phyloP scores from a whole-genome alignment of 768 basidiomycete genomes.

The Xanthoconium purpureum region DNA sequence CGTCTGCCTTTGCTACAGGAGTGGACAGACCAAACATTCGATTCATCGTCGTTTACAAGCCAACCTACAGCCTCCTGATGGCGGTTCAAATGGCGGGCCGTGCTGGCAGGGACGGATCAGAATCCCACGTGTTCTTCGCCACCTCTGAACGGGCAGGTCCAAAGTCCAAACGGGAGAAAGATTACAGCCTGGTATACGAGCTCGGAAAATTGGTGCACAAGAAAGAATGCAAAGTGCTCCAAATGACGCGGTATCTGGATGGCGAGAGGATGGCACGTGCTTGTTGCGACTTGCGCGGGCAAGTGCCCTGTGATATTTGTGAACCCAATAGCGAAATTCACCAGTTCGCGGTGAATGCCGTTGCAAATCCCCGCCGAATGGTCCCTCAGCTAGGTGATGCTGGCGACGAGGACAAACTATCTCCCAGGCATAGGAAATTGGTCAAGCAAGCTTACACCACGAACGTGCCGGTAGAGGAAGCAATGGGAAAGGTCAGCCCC shows the following conservation, averaged over 20 bases:
- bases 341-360: not conserved
- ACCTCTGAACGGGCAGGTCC: not conserved
- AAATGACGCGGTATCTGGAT: not conserved
- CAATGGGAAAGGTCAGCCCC: not conserved
- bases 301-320: slow-evolving; percentile 7
- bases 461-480: not conserved
- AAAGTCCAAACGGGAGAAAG: not conserved
- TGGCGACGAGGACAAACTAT: not conserved
- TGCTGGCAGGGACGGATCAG: slow-evolving; percentile 3
- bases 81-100: slow-evolving; percentile 5
- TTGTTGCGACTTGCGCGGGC: not conserved
- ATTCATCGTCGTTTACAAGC: not conserved
- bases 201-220: not conserved
- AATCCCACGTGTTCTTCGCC: slow-evolving; percentile 4
- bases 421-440: not conserved
- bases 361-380: not conserved
- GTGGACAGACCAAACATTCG: slow-evolving; percentile 4
- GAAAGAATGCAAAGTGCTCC: not conserved
- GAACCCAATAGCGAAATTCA: slow-evolving; percentile 1
- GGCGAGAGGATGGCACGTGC: not conserved
- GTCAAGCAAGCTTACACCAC: not conserved
- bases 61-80: not conserved
- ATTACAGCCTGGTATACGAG: not conserved
- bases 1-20: not conserved
- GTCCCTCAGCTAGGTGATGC: not conserved